phyloP scores from a whole-genome alignment of 768 basidiomycete species.

The Tricholoma bakamatsutake region DNA sequence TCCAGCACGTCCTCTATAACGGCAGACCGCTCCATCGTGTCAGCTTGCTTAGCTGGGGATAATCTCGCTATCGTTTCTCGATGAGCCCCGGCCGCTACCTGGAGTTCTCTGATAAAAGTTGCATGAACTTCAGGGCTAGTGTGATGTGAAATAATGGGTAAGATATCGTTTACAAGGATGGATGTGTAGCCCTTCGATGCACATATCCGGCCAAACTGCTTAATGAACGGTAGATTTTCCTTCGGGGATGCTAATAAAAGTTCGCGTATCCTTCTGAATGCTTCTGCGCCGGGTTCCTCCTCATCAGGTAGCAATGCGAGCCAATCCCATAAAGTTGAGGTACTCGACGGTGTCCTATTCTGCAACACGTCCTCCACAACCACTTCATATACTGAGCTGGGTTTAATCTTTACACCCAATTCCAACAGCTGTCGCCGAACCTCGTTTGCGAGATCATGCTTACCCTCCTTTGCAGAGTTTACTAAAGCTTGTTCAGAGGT shows the following conservation, averaged over 20 bases:
- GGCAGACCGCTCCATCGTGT: not conserved
- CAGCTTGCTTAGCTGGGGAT: not conserved
- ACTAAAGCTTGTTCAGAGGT: slow-evolving; percentile 8
- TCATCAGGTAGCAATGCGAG: slow-evolving; percentile 35
- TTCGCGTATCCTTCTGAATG: slow-evolving; percentile 9
- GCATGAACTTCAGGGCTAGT: slow-evolving; percentile 7
- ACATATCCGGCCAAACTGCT: slow-evolving; percentile 37
- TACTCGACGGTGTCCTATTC: slow-evolving; percentile 10
- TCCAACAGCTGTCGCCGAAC: slow-evolving; percentile 35
- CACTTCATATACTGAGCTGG: slow-evolving; percentile 27
- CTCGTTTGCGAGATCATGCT: slow-evolving; percentile 24
- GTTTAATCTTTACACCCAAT: slow-evolving; percentile 31
- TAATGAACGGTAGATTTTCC: slow-evolving; percentile 30
- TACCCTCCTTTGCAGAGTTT: slow-evolving; percentile 21
- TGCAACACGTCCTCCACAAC: slow-evolving; percentile 30
- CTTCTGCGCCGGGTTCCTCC: slow-evolving; percentile 6
- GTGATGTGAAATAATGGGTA: slow-evolving; percentile 18
- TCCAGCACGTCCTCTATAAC: slow-evolving; percentile 28
- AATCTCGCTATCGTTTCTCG: not conserved
- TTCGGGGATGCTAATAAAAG: slow-evolving; percentile 25
- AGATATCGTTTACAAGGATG: slow-evolving; percentile 18
- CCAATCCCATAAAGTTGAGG: slow-evolving; percentile 32
- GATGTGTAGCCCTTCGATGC: slow-evolving; percentile 40
- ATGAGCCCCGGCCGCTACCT: not conserved
- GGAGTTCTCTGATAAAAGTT: slow-evolving; percentile 6